Base-by-base conservation (phyloP, 1,139 yeast genomes). In the Candida sp. region DNA sequence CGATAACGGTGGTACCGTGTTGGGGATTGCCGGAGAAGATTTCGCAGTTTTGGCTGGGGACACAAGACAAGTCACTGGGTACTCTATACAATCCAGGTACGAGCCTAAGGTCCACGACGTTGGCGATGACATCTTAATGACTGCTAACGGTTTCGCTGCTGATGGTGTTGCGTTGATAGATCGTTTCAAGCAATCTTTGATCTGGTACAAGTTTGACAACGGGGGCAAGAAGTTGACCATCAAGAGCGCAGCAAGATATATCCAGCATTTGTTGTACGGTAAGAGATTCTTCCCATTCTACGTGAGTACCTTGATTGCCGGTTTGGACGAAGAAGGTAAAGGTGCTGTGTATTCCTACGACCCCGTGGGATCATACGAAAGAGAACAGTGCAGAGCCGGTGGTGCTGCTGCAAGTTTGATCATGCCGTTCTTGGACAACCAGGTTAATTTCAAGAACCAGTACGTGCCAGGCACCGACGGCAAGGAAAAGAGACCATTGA, bases 41-140 rank as follows among this genome's bases (percentile, higher is more conserved):
- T 94, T 92, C 65, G 98, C 97, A 31, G 96, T 94, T 39, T 80
- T 94, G 55, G 99, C 99, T 1, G 98, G 99, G 47, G 99, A 96
- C 70, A 94, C 99, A 23, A 88, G 99, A 76, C 97, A 90, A 67
- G 92, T 96, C 6, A 88, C 89, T 35, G 99, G 98, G 34, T 94
- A 91, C 73, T 87, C 92, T 56, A 96, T 94, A 70, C 92, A 94
- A 68, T 86, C 98, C 23, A 84, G 99, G 65, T 88, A 89, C 68
- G 96, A 91, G 69, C 96, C 97, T 44, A 92, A 91, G 70, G 90
- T 94, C 51, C 89, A 90, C 65, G 84, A 89, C 61, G 89, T 91
- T 52, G 98, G 98, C 49, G 98, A 94, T 71, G 82, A 89, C 66
- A 80, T 96, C 52, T 82, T 89, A 56, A 84, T 94, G 75, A 86